Evolutionary conservation across 2,329 filamentous ascomycete species (phyloP).

Genomic region (Stromatinia cepivora): DNA sequence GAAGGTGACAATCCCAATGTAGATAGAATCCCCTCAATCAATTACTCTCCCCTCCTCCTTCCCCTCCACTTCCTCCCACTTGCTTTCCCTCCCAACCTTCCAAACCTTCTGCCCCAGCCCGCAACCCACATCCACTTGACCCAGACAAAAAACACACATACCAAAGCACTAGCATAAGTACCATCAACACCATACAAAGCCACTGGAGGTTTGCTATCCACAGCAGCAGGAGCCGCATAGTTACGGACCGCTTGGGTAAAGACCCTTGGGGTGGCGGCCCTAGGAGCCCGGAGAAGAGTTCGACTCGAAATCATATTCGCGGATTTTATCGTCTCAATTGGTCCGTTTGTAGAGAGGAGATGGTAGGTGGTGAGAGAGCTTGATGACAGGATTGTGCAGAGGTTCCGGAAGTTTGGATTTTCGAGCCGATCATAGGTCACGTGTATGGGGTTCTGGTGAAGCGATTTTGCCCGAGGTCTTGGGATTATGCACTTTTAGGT

Average conservation of each 20-base stretch:
- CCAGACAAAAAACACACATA: conserved; percentile 53
- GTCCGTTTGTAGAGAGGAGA: conserved; percentile 32
- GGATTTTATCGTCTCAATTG: conserved; percentile 35
- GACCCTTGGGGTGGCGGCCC: conserved; percentile 35
- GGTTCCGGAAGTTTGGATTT: conserved; percentile 24
- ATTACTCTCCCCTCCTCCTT: not conserved
- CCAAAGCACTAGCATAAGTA: conserved; percentile 97
- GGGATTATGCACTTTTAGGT: not conserved
- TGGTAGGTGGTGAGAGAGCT: conserved; percentile 22
- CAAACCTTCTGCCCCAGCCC: too few species aligned
- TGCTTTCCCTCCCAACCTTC: not conserved
- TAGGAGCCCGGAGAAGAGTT: conserved; percentile 39
- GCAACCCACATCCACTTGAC: too few species aligned
- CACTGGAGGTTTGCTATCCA: conserved; percentile 78
- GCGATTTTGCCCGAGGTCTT: conserved; percentile 10
- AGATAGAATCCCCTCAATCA: conserved; percentile 13
- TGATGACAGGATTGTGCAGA: conserved; percentile 19
- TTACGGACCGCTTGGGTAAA: conserved; percentile 63
- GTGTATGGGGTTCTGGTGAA: not conserved
- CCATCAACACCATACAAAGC: conserved; percentile 94
- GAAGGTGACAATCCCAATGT: not conserved
- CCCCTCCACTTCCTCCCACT: not conserved
- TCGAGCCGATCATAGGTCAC: conserved; percentile 16
- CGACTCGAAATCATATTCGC: conserved; percentile 41
- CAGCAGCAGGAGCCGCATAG: conserved; percentile 66